Base-by-base conservation (phyloP, 768 basidiomycete genomes). In the Xerocomus spinulosus region DNA sequence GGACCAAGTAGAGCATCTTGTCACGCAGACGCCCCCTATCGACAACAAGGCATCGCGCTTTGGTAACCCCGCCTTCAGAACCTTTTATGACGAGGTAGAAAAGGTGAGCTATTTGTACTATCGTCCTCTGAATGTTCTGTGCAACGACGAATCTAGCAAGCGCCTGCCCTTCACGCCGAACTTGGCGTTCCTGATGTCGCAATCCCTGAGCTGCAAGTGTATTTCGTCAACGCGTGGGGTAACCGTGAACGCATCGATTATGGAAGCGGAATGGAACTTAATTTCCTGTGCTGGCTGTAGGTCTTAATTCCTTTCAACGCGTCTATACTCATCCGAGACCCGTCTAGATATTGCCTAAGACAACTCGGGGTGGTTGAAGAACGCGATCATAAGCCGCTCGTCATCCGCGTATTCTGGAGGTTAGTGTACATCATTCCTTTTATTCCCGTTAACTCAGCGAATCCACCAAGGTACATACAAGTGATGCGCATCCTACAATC, bases 241-340 rank as follows among this genome's bases (percentile, higher is more conserved):
- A 96, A 88, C 64, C 73, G 87, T 24, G 80, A 85, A 40, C 75
- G 96, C 9, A 92, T 99, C 45, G 96, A 99, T 68, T 99, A 99
- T 68, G 96, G 96, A n/a, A 96, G 93, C 58, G 96, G 96, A 13
- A 98, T 98, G 95, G 96, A 99, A 62, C 76, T 98, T 36, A 95
- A 97, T 68, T 99, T 97, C 60, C 50, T 98, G 3, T 97, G 94
- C 59, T 97, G 93, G 93, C 62, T 98, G 94, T 96, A 63, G 55
- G 91, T 6, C 3, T 41, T 0, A 9, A 3, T 13, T 26, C 39
- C 30, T 28, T 12, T 13, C 0, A 15, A n/a, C 10, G 23, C 2
- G 6, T 39, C 2, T 7, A 21, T 36, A 26, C 24, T 50, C 10
- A 53, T 3, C 26, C 13, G 15, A n/a, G 46, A 0, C n/a, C 23